Conservation (phyloP, 2,329 filamentous ascomycete genomes). For the Tolypocladium inflatum region DNA sequence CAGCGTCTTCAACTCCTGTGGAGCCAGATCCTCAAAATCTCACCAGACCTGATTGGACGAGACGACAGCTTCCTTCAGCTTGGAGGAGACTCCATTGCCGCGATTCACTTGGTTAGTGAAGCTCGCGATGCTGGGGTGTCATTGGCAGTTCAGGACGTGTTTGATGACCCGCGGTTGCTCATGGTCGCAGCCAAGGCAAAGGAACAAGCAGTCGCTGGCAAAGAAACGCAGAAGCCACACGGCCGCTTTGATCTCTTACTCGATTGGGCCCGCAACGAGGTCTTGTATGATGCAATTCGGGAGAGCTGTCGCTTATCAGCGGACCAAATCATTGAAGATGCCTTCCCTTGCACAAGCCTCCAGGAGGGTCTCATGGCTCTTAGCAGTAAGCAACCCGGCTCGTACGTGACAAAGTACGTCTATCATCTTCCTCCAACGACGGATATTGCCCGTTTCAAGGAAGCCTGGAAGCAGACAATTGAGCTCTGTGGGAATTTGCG, state of each 20-base stretch:
- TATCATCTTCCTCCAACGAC: background rate
- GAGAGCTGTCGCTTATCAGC: too few species aligned
- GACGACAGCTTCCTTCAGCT: slow-evolving; percentile 10
- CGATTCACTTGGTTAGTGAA: slow-evolving; percentile 7
- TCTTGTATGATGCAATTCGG: too few species aligned
- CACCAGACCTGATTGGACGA: background rate
- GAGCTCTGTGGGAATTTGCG: background rate
- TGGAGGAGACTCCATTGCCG: slow-evolving; percentile 12
- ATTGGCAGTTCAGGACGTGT: background rate
- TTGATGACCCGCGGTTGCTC: background rate
- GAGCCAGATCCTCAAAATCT: too few species aligned
- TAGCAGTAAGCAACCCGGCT: background rate
- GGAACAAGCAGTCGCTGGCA: too few species aligned
- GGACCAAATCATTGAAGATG: background rate
- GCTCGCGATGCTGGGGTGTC: background rate
- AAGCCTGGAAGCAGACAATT: background rate
- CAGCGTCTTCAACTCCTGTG: too few species aligned
- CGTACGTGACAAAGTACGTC: background rate
- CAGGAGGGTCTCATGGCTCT: background rate
- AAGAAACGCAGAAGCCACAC: background rate
- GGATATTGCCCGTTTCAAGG: background rate
- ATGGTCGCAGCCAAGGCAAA: background rate
- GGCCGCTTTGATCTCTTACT: too few species aligned
- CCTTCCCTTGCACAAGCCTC: background rate
- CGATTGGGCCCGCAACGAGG: too few species aligned